Percentiles rank a stretch among this genome's conserved stretches.
Evolutionary conservation across 306 rosid genomes (phyloP).

Genomic region (Mucuna pruriens): DNA sequence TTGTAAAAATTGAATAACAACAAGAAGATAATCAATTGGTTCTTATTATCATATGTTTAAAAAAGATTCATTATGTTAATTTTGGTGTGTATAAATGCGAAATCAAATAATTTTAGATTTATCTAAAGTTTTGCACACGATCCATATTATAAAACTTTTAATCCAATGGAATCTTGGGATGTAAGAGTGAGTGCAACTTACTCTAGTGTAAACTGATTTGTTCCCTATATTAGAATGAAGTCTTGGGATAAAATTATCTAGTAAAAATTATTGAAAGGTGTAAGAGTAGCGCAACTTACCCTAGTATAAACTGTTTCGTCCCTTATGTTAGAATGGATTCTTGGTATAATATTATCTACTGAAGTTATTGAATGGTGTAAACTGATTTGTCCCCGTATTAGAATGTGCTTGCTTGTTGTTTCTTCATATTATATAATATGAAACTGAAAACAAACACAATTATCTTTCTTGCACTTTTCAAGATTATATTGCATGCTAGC

Average conservation of each 20-base stretch:
- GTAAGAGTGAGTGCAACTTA: neutral
- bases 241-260: too few relatives aligned
- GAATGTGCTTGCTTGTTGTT: conserved; percentile 2
- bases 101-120: neutral
- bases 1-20: neutral
- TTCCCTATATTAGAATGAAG: neutral
- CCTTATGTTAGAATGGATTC: too few relatives aligned
- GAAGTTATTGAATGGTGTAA: too few relatives aligned
- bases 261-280: too few relatives aligned
- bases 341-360: too few relatives aligned
- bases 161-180: neutral
- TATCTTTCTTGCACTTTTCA: conserved; percentile 1
- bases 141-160: neutral
- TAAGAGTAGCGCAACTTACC: too few relatives aligned
- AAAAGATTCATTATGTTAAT: neutral
- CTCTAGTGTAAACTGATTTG: neutral
- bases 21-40: neutral
- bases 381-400: neutral
- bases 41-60: neutral
- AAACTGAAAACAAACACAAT: neutral
- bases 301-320: too few relatives aligned
- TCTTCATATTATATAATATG: neutral
- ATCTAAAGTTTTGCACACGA: neutral
- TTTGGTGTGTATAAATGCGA: neutral
- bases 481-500: conserved; percentile 12